These are phyloP conservation scores for Ustilago lituana DNA, from an alignment of 1,284 basidiomycete species.

Conservation along the genomic window DNA sequence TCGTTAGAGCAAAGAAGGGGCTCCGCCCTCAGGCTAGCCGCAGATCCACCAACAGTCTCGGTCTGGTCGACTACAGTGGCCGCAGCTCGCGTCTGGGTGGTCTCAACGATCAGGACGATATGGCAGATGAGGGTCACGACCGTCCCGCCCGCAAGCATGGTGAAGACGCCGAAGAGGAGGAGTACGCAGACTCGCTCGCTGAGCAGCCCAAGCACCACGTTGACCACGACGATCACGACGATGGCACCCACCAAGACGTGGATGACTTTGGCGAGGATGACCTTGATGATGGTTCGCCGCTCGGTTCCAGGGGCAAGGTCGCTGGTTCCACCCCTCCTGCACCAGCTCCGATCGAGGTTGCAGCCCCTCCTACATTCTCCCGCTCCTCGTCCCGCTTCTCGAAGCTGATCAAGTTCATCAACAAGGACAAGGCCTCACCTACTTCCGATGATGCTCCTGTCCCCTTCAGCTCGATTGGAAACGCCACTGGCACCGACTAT, in stretches of 20 bases:
- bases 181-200: constrained; percentile 24
- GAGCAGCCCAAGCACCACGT: constrained; percentile 20
- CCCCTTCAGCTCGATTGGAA: constrained; percentile 15
- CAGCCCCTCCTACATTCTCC: constrained; percentile 17
- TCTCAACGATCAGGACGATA: constrained; percentile 1
- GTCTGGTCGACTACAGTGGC: constrained; percentile 18
- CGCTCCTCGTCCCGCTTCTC: constrained; percentile 40
- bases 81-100: constrained; percentile 19
- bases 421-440: constrained; percentile 32
- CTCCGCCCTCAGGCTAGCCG: constrained; percentile 15
- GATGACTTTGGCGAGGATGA: constrained; percentile 19
- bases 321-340: constrained; percentile 13
- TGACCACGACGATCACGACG: constrained; percentile 3
- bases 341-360: constrained; percentile 6
- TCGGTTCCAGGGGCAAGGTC: constrained; percentile 24
- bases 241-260: constrained; percentile 13
- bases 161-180: constrained; percentile 9
- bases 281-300: constrained; percentile 15
- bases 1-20: constrained; percentile 1
- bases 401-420: constrained; percentile 43
- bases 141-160: constrained; percentile 3
- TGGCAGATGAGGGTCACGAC: constrained; percentile 1
- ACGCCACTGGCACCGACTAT: constrained; percentile 13
- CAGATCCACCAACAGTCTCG: constrained; percentile 28
- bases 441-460: constrained; percentile 13